A percentile compares a stretch with the other conserved stretches of the same genome.
phyloP scores from a whole-genome alignment of 1,284 basidiomycete species.

The Ceratobasidium sp. region DNA sequence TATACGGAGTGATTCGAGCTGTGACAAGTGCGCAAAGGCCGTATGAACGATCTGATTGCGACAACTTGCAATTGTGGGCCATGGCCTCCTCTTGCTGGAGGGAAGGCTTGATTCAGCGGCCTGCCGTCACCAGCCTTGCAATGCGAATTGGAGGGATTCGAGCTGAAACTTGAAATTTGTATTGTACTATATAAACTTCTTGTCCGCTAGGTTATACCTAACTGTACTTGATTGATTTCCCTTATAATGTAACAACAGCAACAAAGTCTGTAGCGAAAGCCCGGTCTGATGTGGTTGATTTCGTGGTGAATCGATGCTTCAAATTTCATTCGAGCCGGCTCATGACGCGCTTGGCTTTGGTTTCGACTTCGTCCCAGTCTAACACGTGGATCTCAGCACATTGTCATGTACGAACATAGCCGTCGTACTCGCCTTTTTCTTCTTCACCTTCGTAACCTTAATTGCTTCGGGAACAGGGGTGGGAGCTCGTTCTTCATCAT shows the following conservation, averaged over 20 bases:
- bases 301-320: too few relatives aligned
- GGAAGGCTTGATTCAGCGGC: slow-evolving; percentile 5
- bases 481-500: slow-evolving; percentile 61
- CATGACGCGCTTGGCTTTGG: slow-evolving; percentile 12
- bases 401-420: background rate
- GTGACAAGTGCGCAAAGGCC: slow-evolving; percentile 11
- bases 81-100: slow-evolving; percentile 30
- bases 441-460: slow-evolving; percentile 77
- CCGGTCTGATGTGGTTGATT: too few relatives aligned
- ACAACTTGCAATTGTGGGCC: slow-evolving; percentile 6
- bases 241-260: too few relatives aligned
- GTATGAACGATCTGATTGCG: slow-evolving; percentile 14
- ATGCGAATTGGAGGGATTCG: background rate
- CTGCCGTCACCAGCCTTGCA: slow-evolving; percentile 11
- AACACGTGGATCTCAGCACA: background rate
- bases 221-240: too few relatives aligned
- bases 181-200: too few relatives aligned
- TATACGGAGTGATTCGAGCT: slow-evolving; percentile 12
- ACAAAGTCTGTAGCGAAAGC: too few relatives aligned
- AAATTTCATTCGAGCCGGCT: too few relatives aligned
- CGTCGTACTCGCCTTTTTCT: slow-evolving; percentile 63
- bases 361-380: slow-evolving; percentile 17
- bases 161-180: background rate
- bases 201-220: too few relatives aligned
- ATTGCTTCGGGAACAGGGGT: slow-evolving; percentile 75